Percentiles rank a stretch among this genome's conserved stretches.
phyloP scores from a whole-genome alignment of 225 moss, liverwort and hornwort genomes.

The Physcomitrellopsis africana region DNA sequence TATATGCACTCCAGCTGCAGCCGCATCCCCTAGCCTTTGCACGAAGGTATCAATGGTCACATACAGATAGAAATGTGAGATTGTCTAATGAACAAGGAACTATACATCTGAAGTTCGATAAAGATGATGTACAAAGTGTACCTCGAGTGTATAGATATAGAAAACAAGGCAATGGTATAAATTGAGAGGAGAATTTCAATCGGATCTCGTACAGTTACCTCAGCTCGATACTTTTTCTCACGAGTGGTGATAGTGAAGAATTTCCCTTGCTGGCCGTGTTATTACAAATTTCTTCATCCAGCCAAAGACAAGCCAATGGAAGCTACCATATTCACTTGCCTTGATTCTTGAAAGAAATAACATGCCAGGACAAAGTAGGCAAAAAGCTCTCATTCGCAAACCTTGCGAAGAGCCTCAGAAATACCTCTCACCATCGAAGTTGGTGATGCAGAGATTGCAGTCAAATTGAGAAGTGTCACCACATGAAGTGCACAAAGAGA shows the following conservation, averaged over 20 bases:
- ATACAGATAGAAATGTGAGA: conserved; percentile 24
- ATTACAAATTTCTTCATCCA: conserved; percentile 15
- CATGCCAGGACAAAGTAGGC: conserved; percentile 1
- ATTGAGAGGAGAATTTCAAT: too few species aligned
- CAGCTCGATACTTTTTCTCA: too few species aligned
- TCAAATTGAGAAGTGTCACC: conserved; percentile 63
- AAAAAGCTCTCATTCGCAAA: conserved; percentile 56
- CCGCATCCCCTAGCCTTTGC: conserved; percentile 62
- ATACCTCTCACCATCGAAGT: conserved; percentile 57
- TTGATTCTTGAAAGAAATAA: conserved; percentile 3
- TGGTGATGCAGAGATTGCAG: conserved; percentile 58
- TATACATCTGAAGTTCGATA: too few species aligned
- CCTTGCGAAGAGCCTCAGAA: conserved; percentile 65
- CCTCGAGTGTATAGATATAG: too few species aligned
- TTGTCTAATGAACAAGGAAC: too few species aligned
- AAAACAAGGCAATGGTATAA: too few species aligned
- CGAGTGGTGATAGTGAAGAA: too few species aligned
- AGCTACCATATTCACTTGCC: neutral
- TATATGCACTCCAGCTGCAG: conserved; percentile 64
- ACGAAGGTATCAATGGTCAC: conserved; percentile 62
- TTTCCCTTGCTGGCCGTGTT: too few species aligned
- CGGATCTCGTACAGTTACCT: too few species aligned
- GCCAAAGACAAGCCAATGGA: conserved; percentile 8
- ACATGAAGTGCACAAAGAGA: conserved; percentile 63
- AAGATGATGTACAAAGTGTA: too few species aligned